Base-by-base conservation (phyloP, 2,329 filamentous ascomycete species). In the Aschersonia sp. region DNA sequence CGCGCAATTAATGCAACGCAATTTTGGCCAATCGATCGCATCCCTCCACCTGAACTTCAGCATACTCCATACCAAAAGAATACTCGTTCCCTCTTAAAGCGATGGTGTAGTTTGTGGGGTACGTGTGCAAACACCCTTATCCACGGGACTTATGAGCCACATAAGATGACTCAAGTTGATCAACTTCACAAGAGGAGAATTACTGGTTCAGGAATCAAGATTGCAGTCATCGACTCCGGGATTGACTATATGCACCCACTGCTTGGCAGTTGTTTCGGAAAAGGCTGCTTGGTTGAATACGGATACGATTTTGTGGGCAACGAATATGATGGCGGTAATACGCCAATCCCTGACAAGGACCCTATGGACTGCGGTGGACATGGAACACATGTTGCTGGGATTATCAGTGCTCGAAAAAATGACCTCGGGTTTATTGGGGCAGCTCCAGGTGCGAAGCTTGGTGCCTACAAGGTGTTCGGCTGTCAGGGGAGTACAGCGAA, bases 241-340 rank as follows among this genome's bases (percentile, higher is more conserved):
- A 64, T 80, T 44, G 79, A 84, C 57, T 83, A 82, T 56, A 71
- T 65, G 1, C 79, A 83, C 55, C 75, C 78, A 2, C 75, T 77
- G 35, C 35, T 38, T 38, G 35, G 43, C 7, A 69, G 69, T 5
- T 68, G 70, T 46, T 73, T 72, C 51, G 72, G 72, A 3, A 30
- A 45, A 30, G 69, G 68, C 0, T 72, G 62, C 52, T 61, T 72
- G 10, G 65, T 75, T 6, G 59, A 62, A 5, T 62, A 60, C 47
- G 71, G 72, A 2, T 63, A 60, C 31, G 70, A 73, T 41, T 57
- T 73, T 45, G 62, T 68, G 3, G 68, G 68, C 7, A 65, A 72
- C 48, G 47, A 45, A 7, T 59, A 51, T 31, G 57, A 58, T 20
- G 61, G 59, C 5, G 47, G 49, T 4, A 59, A 58, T 20, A 45